Evolutionary conservation across 805 yeast species (phyloP), one percentile per base, ranked within the genome.

Genomic region (Metschnikowia lunata): DNA sequence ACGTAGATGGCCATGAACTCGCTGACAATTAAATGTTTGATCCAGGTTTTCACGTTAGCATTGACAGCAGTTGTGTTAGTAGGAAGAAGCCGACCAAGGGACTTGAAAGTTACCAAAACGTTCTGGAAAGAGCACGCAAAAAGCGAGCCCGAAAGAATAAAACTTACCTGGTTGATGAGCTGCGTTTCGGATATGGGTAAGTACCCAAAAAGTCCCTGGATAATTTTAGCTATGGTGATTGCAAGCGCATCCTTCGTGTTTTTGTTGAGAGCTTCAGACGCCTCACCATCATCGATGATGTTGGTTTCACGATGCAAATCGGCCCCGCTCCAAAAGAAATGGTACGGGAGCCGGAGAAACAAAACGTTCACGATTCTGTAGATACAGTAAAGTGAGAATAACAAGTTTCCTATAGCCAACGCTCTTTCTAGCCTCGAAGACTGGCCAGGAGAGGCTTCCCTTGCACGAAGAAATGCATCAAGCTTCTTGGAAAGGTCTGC

Each of bases 61-160:
- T 46, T 34, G 7, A 42, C 50, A 9, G 46, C 29, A 14, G 52
- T 46, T 11, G 47, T 39, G 42, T 56, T 60, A 6, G 61, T 42
- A 2, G 71, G 67, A 34, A 65, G 57, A 26, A 62, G 47, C 30
- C 58, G 54, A 8, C 66, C 60, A 12, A 83, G 61, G 30, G 83
- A 82, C 34, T 78, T 73, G 46, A 83, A 74, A 0, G 90, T 82
- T 34, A 74, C 64, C 38, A 74, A 60, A 1, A 84, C 89, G 43
- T 82, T 82, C 26, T 84, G 80, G 52, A 84, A 73, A 1, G 88
- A 80, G 46, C 84, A 74, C 0, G 78, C 55, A 52, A 84, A 83
- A 41, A 84, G 66, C 12, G 75, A 71, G 9, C 83, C 79, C 1
- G 87, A 79, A 12, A 83, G 56, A 2, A 79, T 49, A 46, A 83